Evolutionary conservation across 75 land plant genomes (phyloP), one percentile per base, ranked within the genome.

Genomic region (Isoetes taiwanensis): DNA sequence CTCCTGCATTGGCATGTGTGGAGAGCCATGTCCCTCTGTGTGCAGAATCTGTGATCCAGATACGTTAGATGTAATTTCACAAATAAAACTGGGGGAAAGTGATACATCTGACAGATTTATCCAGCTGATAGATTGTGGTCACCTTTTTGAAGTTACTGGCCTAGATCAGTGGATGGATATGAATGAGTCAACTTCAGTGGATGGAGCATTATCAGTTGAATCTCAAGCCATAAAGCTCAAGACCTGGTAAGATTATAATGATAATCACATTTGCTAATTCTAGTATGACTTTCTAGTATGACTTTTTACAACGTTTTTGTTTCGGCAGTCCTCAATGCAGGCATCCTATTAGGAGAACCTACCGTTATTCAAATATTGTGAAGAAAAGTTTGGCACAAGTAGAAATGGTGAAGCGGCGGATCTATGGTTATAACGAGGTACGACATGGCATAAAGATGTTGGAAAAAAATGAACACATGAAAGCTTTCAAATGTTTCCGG

Each of bases 111-210:
- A 60, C 52, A 27, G 69, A 28, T 66, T 66, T 17, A 26, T 66
- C 12, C 24, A 43, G 52, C 41, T 66, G 10, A 23, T 19, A 43
- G 69, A 66, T 28, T 66, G 55, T 46, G 41, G 54, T 16, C 64
- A 59, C 38, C 25, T 66, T n/a, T 66, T 66, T 59, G 69, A 66
- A 46, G 69, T 66, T 12, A 59, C 30, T 43, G 55, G 54, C 2
- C 54, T 66, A 24, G 69, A 59, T 59, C 57, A 59, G 2, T 66
- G 66, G 66, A 66, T 66, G 69, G 19, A 59, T 20, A 32, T 25
- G 48, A 29, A 30, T 32, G 1, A 1, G 0, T 57, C 34, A 57
- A 33, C 17, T 12, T 32, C 8, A n/a, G 4, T 29, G 34, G 0
- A 17, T 62, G 30, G 0, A 2, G 2, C 28, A n/a, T n/a, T 9